Evolutionary conservation across 805 yeast species (phyloP).

Genomic region (Suhomyces kilbournensis): DNA sequence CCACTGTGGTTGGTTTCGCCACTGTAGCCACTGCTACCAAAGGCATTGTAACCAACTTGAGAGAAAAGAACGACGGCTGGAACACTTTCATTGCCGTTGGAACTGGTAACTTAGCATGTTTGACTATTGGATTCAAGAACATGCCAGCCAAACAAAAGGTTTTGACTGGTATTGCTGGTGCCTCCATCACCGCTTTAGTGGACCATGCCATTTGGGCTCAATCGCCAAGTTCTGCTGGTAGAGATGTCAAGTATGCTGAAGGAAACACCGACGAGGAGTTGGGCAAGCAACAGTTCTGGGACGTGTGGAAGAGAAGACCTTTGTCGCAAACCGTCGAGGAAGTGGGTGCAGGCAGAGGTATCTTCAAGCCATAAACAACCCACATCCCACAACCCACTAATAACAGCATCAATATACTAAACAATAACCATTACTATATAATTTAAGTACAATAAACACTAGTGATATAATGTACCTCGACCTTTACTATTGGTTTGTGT

Average conservation of each 20-base stretch:
- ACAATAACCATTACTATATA: not conserved
- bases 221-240: constrained; percentile 36
- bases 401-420: not conserved
- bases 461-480: not conserved
- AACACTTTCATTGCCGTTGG: constrained; percentile 66
- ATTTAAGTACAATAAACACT: not conserved
- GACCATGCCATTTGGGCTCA: constrained; percentile 43
- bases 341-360: constrained; percentile 67
- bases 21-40: constrained; percentile 50
- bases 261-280: constrained; percentile 39
- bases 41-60: constrained; percentile 53
- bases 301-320: constrained; percentile 76
- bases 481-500: not conserved
- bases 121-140: constrained; percentile 42
- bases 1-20: constrained; percentile 42
- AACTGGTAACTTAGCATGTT: constrained; percentile 43
- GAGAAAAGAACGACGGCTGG: constrained; percentile 61
- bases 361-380: constrained; percentile 29
- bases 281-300: constrained; percentile 63
- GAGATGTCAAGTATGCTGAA: constrained; percentile 35
- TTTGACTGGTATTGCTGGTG: constrained; percentile 40
- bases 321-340: constrained; percentile 73
- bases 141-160: constrained; percentile 43
- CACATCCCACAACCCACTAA: not conserved
- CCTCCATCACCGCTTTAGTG: constrained; percentile 33